Evolutionary conservation across 352 stramenopile genomes (phyloP).

Genomic region (Phytophthora citrophthora): DNA sequence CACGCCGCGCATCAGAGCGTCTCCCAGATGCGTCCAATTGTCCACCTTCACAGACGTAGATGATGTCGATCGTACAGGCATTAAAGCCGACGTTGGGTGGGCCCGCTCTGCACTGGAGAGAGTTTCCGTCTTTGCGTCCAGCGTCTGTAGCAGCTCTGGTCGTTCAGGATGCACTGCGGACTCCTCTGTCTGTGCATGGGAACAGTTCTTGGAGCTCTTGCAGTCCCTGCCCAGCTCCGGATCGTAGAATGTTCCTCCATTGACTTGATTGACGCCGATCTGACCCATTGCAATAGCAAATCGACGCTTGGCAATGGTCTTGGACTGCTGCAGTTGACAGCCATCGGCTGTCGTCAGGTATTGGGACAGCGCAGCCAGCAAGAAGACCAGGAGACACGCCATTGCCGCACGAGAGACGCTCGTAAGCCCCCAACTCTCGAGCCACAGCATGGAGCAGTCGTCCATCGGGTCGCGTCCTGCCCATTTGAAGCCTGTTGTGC

Average conservation of each 20-base stretch:
- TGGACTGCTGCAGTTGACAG: constrained; percentile 54
- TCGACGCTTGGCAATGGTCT: constrained; percentile 43
- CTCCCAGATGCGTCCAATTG: constrained; percentile 60
- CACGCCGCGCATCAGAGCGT: constrained; percentile 67
- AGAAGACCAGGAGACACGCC: constrained; percentile 55
- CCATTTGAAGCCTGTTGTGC: constrained; percentile 61
- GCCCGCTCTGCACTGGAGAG: constrained; percentile 17
- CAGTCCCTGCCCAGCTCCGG: constrained; percentile 30
- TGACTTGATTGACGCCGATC: neutral
- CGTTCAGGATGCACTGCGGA: constrained; percentile 33
- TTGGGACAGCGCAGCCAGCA: constrained; percentile 65
- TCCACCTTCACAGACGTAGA: constrained; percentile 44
- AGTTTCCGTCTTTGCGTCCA: constrained; percentile 20
- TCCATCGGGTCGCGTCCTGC: constrained; percentile 41
- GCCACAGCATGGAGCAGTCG: constrained; percentile 79
- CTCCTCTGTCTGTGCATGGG: constrained; percentile 11
- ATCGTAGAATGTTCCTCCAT: constrained; percentile 33
- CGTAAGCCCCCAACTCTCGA: constrained; percentile 59
- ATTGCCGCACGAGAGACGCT: constrained; percentile 44
- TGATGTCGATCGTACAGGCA: neutral
- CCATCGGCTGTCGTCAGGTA: constrained; percentile 54
- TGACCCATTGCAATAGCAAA: neutral
- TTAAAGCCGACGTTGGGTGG: constrained; percentile 8
- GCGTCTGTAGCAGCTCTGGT: constrained; percentile 8
- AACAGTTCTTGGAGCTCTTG: constrained; percentile 8